Evolutionary conservation across 176 grass and related monocot genomes (phyloP).

Genomic region (Microstegium vimineum): DNA sequence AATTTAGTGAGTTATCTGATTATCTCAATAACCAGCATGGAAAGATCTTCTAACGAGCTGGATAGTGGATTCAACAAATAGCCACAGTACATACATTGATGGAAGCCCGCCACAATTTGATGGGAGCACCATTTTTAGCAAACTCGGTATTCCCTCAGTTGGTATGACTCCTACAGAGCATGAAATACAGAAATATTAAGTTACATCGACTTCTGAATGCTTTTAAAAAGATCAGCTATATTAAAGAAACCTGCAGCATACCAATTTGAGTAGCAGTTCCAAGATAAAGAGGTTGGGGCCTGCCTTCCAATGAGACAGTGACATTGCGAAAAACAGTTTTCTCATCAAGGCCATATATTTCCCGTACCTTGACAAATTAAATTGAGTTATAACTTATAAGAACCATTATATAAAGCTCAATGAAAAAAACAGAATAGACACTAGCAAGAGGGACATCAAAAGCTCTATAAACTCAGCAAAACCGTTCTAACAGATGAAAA

Average conservation of each 20-base stretch:
- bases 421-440: conserved; percentile 13
- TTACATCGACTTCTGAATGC: background rate
- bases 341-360: conserved; percentile 87
- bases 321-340: conserved; percentile 76
- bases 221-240: background rate
- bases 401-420: conserved; percentile 28
- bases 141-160: conserved; percentile 94
- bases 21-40: background rate
- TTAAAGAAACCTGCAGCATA: conserved; percentile 10
- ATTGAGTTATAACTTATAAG: background rate
- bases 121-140: conserved; percentile 82
- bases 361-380: conserved; percentile 61
- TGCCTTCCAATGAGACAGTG: conserved; percentile 65
- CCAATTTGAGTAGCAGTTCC: conserved; percentile 97
- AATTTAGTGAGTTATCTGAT: background rate
- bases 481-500: conserved; percentile 1
- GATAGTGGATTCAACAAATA: conserved; percentile 24
- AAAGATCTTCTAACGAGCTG: background rate
- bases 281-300: conserved; percentile 87
- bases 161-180: conserved; percentile 60
- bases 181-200: conserved; percentile 17
- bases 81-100: conserved; percentile 55
- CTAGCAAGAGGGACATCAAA: background rate
- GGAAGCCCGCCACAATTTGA: conserved; percentile 80
- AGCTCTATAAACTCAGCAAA: conserved; percentile 19